Evolutionary conservation across 78 protist genomes (phyloP), one percentile per base, ranked within the genome.

Genomic region (Anaeramoeba flamelloides): DNA sequence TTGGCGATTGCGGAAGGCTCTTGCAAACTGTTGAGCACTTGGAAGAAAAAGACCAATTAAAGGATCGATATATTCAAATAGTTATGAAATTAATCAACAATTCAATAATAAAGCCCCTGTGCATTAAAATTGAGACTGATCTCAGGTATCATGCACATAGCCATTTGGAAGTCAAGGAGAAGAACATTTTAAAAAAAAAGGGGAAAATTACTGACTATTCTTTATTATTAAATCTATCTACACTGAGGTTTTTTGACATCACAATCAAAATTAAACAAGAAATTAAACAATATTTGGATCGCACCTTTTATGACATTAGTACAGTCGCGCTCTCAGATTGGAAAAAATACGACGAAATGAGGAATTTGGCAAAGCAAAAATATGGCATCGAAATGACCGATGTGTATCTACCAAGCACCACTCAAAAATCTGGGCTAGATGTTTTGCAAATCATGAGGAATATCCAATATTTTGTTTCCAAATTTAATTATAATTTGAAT

Each of bases 331-430:
- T 89, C n/a, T 82, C 84, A 38, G 94, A 93, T 80, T 94, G 98
- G 98, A 74, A 84, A 41, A 90, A 90, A n/a, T 94, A 94, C 88
- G 90, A 80, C 0, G 94, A 92, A 74, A 93, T 94, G 95, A 83
- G 91, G 39, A 90, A 64, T 53, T 81, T 93, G 40, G 98, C 98
- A 0, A 33, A 34, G 78, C 86, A 87, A 39, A 91, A 91, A 74
- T 94, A 89, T 82, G 87, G 88, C 1, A 78, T 94, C 32, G 22
- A 65, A 1, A 65, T 92, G 38, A 39, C 83, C 17, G 92, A 89
- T 75, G 85, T 83, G n/a, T 88, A 87, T 75, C 87, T 92, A 38
- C 96, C 96, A 34, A 36, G 38, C 0, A 36, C 33, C 3, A 78
- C 83, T 39, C 40, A 77, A 40, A 84, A 39, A 33, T 77, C 86